These are phyloP conservation scores for Neurospora sp. DNA, from an alignment of 495 filamentous ascomycete species.

Conservation along the genomic window DNA sequence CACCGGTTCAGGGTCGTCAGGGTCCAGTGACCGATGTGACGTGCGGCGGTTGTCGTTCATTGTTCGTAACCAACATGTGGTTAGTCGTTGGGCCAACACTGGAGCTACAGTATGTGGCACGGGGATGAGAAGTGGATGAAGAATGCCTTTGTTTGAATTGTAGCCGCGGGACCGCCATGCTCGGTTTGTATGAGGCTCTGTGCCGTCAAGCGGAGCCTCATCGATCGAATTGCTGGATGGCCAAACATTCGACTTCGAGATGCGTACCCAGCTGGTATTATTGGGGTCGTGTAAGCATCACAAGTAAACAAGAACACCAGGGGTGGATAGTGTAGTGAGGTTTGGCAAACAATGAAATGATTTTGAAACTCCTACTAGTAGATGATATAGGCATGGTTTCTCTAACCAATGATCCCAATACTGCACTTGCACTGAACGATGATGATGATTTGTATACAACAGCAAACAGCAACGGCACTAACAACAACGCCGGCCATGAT, in stretches of 20 bases:
- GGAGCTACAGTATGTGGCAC: neutral
- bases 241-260: neutral
- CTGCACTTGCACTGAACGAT: neutral
- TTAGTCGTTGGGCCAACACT: neutral
- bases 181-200: neutral
- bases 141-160: neutral
- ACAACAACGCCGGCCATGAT: neutral
- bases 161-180: neutral
- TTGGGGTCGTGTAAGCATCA: neutral
- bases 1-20: neutral
- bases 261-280: neutral
- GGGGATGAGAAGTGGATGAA: neutral
- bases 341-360: neutral
- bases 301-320: neutral
- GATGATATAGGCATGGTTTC: neutral
- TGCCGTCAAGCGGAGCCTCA: too few species aligned
- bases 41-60: neutral
- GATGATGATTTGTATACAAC: neutral
- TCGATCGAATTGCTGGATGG: neutral
- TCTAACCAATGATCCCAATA: neutral
- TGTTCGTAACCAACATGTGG: neutral
- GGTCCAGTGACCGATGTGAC: neutral
- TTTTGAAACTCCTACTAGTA: neutral
- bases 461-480: slow-evolving; percentile 6
- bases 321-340: neutral